Base-by-base conservation (phyloP, 164 flowering plant genomes). In the Paratinospora sagittata region DNA sequence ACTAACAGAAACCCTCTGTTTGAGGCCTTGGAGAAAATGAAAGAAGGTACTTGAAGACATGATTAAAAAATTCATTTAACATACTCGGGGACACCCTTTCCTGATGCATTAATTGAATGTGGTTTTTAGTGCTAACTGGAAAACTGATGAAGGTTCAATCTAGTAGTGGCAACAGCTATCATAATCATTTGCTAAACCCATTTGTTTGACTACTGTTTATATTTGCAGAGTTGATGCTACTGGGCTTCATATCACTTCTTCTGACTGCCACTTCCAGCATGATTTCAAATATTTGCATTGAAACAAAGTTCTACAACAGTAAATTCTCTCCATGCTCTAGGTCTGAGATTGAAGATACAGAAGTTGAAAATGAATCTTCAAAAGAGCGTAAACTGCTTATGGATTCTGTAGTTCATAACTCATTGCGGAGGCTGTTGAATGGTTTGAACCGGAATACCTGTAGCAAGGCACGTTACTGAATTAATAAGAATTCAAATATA, bases 11-110 rank as follows among this genome's bases (percentile, higher is more conserved):
- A 89, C 63, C 99, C 99, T 60, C 79, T 95, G 74, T 87, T 87
- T 76, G 89, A 85, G 70, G 97, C 99, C 37, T 73, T 95, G 77
- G 99, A 95, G 86, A 95, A 92, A 81, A 95, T 95, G 99, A 95
- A 95, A 85, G 99, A 95, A 89, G 99, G 99, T 91, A 84, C 52
- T 10, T 69, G 68, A 30, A 39, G 11, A 7, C 3, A 24, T 9
- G 12, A 45, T 41, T 27, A 12, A 14, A 67, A 47, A 16, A 0
- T 27, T 14, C 19, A 30, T 30, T 76, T 43, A 55, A 19, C 2
- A 57, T 52, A 55, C 63, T 8, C 13, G 16, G 58, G n/a, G 6
- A 24, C 36, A 37, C 67, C 8, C 41, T 37, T 30, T 7, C 27
- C 14, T 57, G 13, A 41, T 67, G 71, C 71, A 41, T 43, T 67